Base-by-base conservation (phyloP, 306 rosid species). In the Cicer judaicum region DNA sequence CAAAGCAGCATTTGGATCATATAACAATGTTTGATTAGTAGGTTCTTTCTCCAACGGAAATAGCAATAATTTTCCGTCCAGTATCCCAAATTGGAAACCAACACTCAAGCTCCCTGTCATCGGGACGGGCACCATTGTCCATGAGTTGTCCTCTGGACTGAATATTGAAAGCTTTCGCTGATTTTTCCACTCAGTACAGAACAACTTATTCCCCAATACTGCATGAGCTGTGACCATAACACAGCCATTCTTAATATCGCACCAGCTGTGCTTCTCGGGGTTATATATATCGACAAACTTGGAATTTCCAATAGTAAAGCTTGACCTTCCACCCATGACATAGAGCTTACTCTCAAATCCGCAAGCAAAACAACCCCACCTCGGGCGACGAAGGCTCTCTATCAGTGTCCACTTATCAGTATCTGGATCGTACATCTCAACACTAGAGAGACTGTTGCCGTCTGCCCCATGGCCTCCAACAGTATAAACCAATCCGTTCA, bases 141-240 rank as follows among this genome's bases (percentile, higher is more conserved):
- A 94, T 11, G 94, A 88, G 79, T 83, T 90, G 72, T 94, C 87
- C 42, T 84, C 85, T 3, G 98, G 89, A 75, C 81, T 61, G 76
- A 88, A 94, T 75, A 88, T 87, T 5, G 96, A 77, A 14, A 94
- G 81, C 79, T 86, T 91, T 64, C 98, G 77, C 81, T 91, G 97
- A 82, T 90, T 87, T 87, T 88, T 94, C 98, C 98, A 94, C 82
- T 94, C 98, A 85, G 87, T 85, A 74, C 97, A 91, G 81, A 90
- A 94, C 56, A 94, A 90, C 66, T 86, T 91, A 84, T 92, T 87
- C 63, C 79, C 96, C 8, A 94, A 49, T 19, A 90, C 92, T 61
- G 97, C 98, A 16, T 91, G 93, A 52, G 97, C 91, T 43, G 97
- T 94, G 82, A 94, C 96, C 98, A 94, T 94, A 41, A 94, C 97